Evolutionary conservation across 2,329 filamentous ascomycete species (phyloP).

Genomic region (Fusarium metavorans): DNA sequence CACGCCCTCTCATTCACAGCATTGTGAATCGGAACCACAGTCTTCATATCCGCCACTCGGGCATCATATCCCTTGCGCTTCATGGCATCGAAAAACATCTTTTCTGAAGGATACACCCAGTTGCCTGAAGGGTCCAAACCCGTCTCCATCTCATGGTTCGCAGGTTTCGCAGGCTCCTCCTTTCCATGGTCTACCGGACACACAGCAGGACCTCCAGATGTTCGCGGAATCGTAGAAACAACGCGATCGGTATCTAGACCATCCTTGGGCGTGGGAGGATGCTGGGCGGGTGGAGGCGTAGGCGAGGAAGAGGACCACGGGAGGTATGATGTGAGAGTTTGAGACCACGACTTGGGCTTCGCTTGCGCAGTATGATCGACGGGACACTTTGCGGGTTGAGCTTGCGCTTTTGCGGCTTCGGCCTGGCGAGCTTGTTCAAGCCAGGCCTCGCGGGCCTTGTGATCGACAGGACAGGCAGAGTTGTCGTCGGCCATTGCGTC

Average conservation of each 20-base stretch:
- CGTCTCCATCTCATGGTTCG: slow-evolving; percentile 84
- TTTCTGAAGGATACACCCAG: slow-evolving; percentile 97
- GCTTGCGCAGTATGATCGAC: slow-evolving; percentile 48
- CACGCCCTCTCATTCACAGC: slow-evolving; percentile 98
- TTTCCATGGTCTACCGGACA: slow-evolving; percentile 56
- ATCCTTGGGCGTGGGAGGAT: slow-evolving; percentile 21
- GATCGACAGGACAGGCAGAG: slow-evolving; percentile 84
- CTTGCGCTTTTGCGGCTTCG: slow-evolving; percentile 51
- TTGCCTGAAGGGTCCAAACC: slow-evolving; percentile 81
- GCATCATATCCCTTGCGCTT: slow-evolving; percentile 86
- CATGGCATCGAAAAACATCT: slow-evolving; percentile 98
- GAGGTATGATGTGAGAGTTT: slow-evolving; percentile 56
- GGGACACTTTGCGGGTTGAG: slow-evolving; percentile 45
- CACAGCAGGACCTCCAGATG: slow-evolving; percentile 53
- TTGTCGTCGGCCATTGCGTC: slow-evolving; percentile 46
- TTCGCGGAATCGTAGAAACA: slow-evolving; percentile 83
- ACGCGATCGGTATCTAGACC: slow-evolving; percentile 75
- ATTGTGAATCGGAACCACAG: slow-evolving; percentile 97
- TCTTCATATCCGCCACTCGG: slow-evolving; percentile 81
- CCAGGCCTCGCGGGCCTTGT: slow-evolving; percentile 90
- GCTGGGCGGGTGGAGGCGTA: slow-evolving; percentile 14
- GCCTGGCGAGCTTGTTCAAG: slow-evolving; percentile 74
- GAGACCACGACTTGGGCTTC: slow-evolving; percentile 56
- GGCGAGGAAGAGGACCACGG: slow-evolving; percentile 54
- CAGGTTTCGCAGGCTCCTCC: slow-evolving; percentile 47